A percentile compares a stretch with the other conserved stretches of the same genome.
Evolutionary conservation across 1,139 yeast species (phyloP).

Genomic region (Candida sanyaensis): DNA sequence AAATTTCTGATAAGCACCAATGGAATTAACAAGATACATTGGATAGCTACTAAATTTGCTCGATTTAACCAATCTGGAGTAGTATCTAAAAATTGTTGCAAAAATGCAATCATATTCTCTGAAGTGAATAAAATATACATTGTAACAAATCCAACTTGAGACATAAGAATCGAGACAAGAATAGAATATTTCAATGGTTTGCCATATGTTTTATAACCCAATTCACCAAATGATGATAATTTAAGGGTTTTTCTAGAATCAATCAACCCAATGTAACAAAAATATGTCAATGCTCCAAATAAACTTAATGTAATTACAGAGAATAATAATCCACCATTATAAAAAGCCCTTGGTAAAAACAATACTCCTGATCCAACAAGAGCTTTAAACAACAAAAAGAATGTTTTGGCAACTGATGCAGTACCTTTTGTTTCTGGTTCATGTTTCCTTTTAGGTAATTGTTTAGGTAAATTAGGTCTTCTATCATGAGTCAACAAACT

Average conservation of each 20-base stretch:
- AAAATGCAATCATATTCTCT: slow-evolving; percentile 59
- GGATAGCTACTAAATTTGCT: slow-evolving; percentile 49
- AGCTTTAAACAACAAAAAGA: slow-evolving; percentile 67
- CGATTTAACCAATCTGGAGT: slow-evolving; percentile 18
- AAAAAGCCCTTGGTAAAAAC: slow-evolving; percentile 71
- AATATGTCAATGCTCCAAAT: slow-evolving; percentile 67
- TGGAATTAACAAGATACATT: slow-evolving; percentile 63
- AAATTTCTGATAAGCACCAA: slow-evolving; percentile 71
- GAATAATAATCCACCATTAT: slow-evolving; percentile 69
- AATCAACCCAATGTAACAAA: slow-evolving; percentile 68
- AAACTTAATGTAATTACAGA: slow-evolving; percentile 52
- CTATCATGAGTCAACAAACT: slow-evolving; percentile 37
- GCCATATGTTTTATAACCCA: slow-evolving; percentile 67
- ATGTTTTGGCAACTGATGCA: slow-evolving; percentile 66
- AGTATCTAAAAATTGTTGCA: slow-evolving; percentile 19
- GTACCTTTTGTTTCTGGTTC: slow-evolving; percentile 39
- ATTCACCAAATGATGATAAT: slow-evolving; percentile 74
- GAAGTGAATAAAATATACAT: slow-evolving; percentile 76
- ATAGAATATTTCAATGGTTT: slow-evolving; percentile 58
- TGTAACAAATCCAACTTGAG: slow-evolving; percentile 78
- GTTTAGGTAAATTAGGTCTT: slow-evolving; percentile 13
- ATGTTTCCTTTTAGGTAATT: slow-evolving; percentile 12
- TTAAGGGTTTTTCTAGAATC: slow-evolving; percentile 56
- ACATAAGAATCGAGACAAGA: slow-evolving; percentile 59
- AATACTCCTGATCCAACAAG: slow-evolving; percentile 81